A percentile compares a stretch with the other conserved stretches of the same genome.
phyloP scores from a whole-genome alignment of 177 flowering plant genomes.

The Vitis hybrid region DNA sequence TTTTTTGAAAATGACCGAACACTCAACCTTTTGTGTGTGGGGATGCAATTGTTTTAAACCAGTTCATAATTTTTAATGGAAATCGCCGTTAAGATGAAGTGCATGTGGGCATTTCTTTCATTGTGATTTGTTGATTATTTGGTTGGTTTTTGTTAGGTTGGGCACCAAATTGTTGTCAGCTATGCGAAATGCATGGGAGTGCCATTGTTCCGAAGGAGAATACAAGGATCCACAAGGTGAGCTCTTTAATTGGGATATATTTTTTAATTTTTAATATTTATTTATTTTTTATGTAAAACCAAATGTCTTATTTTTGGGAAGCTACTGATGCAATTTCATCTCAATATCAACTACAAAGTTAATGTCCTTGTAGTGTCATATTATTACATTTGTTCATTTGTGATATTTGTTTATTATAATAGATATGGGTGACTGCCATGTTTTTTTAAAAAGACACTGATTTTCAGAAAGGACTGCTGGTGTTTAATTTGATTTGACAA shows the following conservation, averaged over 20 bases:
- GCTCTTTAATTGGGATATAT: constrained; percentile 24
- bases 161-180: constrained; percentile 89
- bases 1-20: no score
- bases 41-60: no score
- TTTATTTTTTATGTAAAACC: constrained; percentile 12
- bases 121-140: background rate
- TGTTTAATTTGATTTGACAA: no score
- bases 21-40: no score
- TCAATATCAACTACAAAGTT: no score
- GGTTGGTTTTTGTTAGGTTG: constrained; percentile 53
- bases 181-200: constrained; percentile 94
- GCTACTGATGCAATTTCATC: no score
- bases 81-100: no score
- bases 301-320: constrained; percentile 9
- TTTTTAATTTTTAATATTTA: no score
- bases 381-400: background rate
- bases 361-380: no score
- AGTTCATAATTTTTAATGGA: no score
- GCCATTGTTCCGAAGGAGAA: constrained; percentile 87
- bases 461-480: no score
- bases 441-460: background rate
- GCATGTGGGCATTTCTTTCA: background rate
- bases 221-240: constrained; percentile 89
- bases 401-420: background rate
- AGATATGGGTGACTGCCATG: background rate